Percentiles rank a stretch among this genome's conserved stretches.
These are phyloP conservation scores for Coemansia sp. DNA, from an alignment of 192 early-diverging fungal genomes.

Conservation along the genomic window DNA sequence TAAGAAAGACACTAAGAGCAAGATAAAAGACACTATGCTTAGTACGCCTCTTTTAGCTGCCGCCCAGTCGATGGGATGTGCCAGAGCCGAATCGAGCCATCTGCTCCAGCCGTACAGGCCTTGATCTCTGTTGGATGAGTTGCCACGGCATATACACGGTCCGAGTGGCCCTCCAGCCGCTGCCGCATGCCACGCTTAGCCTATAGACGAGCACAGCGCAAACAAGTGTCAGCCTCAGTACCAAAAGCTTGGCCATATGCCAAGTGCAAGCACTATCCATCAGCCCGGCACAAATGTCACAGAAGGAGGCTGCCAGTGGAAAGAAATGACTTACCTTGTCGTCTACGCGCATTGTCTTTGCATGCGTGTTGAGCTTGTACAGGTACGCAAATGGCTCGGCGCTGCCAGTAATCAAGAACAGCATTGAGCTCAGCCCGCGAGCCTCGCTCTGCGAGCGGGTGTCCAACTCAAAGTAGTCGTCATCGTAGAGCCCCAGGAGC, in stretches of 20 bases:
- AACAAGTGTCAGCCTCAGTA: constrained; percentile 2
- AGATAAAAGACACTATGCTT: background rate
- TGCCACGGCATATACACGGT: constrained; percentile 87
- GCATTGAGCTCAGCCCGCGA: constrained; percentile 41
- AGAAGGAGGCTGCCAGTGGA: background rate
- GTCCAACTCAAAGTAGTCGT: constrained; percentile 52
- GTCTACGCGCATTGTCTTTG: constrained; percentile 37
- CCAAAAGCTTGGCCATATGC: background rate
- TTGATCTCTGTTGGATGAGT: constrained; percentile 86
- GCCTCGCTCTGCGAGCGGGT: constrained; percentile 50
- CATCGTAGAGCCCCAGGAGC: constrained; percentile 48
- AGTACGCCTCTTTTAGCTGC: constrained; percentile 41
- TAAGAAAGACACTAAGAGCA: background rate
- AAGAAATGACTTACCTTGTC: constrained; percentile 41
- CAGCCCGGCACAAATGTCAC: background rate
- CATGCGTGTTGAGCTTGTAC: constrained; percentile 52
- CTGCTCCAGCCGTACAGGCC: constrained; percentile 50
- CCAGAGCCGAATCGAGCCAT: constrained; percentile 48
- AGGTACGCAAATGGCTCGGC: constrained; percentile 69
- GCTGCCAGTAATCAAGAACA: constrained; percentile 64
- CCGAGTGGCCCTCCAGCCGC: constrained; percentile 87
- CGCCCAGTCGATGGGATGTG: constrained; percentile 50
- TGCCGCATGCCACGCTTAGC: constrained; percentile 56
- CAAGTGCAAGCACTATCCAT: background rate
- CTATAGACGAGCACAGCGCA: constrained; percentile 16